A percentile compares a stretch with the other conserved stretches of the same genome.
Conservation (phyloP, 1,284 basidiomycete genomes). For the Pyrrhoderma lamaoense region DNA sequence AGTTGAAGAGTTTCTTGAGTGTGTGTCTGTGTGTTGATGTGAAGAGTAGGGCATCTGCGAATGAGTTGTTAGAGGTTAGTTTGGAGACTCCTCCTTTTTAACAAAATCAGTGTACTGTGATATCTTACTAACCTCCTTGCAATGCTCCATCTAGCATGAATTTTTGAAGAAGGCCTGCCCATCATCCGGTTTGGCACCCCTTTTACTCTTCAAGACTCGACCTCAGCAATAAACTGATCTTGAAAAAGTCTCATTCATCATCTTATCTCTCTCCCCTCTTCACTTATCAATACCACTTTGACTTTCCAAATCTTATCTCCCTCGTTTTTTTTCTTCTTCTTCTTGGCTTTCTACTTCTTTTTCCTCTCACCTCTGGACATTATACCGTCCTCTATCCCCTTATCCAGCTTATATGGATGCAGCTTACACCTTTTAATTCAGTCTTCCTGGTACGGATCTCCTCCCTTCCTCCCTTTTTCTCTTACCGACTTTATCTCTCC, state of each 20-base stretch:
- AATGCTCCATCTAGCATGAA: conserved; percentile 57
- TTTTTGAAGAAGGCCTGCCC: conserved; percentile 86
- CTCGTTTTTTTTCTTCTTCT: background rate
- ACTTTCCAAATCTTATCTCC: too few relatives aligned
- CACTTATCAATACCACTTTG: too few relatives aligned
- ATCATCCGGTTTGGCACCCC: conserved; percentile 72
- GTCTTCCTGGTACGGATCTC: background rate
- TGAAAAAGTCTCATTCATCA: too few relatives aligned
- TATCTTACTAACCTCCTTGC: conserved; percentile 7
- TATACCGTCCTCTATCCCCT: too few relatives aligned
- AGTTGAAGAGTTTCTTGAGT: conserved; percentile 92
- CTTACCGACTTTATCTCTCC: background rate
- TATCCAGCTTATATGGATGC: background rate
- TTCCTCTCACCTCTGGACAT: background rate
- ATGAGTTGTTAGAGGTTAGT: conserved; percentile 83
- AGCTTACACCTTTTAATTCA: background rate
- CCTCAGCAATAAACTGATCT: conserved; percentile 13
- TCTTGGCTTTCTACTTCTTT: background rate
- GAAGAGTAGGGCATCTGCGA: conserved; percentile 87
- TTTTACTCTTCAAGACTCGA: conserved; percentile 57
- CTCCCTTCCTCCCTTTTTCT: background rate
- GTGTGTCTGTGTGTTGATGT: conserved; percentile 98
- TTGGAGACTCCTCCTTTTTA: conserved; percentile 1
- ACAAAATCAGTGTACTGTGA: conserved; percentile 3
- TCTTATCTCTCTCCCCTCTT: too few relatives aligned